Evolutionary conservation across 1,284 basidiomycete genomes (phyloP), one percentile per base, ranked within the genome.

Genomic region (Ustilago sp.): DNA sequence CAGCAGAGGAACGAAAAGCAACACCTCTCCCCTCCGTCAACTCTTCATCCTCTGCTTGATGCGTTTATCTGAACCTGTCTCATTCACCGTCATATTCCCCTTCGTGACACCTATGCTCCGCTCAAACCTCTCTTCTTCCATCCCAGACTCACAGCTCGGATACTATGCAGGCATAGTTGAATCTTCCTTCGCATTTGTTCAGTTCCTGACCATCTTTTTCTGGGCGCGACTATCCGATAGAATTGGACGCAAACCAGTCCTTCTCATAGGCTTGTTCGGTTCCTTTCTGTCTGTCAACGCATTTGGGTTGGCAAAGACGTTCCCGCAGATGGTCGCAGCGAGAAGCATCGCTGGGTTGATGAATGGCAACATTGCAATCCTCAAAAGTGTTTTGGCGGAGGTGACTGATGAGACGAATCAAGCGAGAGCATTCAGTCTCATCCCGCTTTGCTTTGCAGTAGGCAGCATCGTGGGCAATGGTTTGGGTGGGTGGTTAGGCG

Each of bases 71-170:
- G 86, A 87, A 43, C 78, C 91, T 12, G 81, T 91, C 32, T 88
- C 89, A 39, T 90, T 89, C 31, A 90, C 91, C 73, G 90, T 93
- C 77, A 93, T 93, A 71, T 91, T 90, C 57, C 93, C 92, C 0
- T 91, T 90, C 80, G 88, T 90, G 48, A 90, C 89, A 8, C 89
- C 91, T 87, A 90, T 90, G 80, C 77, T 82, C 12, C 61, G 58
- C 47, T 59, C 70, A 28, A 71, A 64, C 38, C 50, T 77, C 17
- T 74, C 77, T 2, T 12, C 65, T 4, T 34, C 58, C 43, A 45
- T 77, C 39, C 72, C 79, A 2, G 32, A 19, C n/a, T 59, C 63
- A 12, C 53, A 71, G 38, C 52, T 82, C 9, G 80, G 80, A 58
- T 77, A 91, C 80, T 92, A 91, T 79, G 90, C 89, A 51, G 91